phyloP scores from a whole-genome alignment of 345 rosid species.

The Gossypium anomalum region DNA sequence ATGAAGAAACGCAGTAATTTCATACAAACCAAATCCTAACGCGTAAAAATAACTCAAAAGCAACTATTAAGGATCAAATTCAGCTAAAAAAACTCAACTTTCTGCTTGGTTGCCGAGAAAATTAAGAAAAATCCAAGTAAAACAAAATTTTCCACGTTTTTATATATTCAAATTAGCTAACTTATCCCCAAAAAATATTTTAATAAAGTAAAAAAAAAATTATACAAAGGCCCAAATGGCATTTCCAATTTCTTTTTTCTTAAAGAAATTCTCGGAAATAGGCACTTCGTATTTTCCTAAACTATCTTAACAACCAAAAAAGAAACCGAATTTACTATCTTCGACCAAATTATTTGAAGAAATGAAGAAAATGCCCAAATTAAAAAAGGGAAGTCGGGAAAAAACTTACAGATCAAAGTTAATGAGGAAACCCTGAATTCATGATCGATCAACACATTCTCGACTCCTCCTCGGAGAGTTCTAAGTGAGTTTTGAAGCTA shows the following conservation, averaged over 20 bases:
- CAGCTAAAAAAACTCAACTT: neutral
- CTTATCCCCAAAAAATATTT: neutral
- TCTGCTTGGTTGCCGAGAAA: neutral
- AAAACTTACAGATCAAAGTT: conserved; percentile 39
- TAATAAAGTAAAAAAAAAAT: neutral
- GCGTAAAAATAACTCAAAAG: neutral
- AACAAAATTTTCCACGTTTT: neutral
- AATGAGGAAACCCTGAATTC: conserved; percentile 33
- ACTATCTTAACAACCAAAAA: conserved; percentile 8
- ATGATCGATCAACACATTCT: conserved; percentile 24
- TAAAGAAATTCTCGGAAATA: neutral
- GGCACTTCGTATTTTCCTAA: neutral
- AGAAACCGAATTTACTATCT: neutral
- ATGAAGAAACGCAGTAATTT: neutral
- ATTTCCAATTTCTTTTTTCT: neutral
- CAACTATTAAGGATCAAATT: neutral
- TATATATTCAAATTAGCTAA: neutral
- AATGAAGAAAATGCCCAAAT: neutral
- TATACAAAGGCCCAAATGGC: neutral
- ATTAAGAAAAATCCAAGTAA: neutral
- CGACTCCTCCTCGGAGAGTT: neutral
- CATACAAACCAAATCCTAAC: neutral
- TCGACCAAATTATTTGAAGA: neutral
- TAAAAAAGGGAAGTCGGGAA: neutral
- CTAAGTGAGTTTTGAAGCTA: neutral